Evolutionary conservation across 345 rosid species (phyloP), one percentile per base, ranked within the genome.

Genomic region (Salix exigua): DNA sequence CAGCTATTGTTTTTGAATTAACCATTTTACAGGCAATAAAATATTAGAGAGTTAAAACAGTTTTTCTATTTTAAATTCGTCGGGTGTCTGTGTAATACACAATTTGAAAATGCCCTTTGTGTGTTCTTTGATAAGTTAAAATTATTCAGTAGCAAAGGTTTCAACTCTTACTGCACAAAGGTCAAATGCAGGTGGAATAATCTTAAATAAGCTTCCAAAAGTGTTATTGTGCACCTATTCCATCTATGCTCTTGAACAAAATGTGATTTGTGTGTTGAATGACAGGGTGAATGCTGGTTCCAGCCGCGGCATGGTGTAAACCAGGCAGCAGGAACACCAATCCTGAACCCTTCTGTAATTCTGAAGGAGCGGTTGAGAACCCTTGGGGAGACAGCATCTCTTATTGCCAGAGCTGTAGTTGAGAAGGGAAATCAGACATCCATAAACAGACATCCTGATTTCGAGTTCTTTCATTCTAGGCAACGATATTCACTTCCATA

Each of bases 221-320:
- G 5, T 55, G 28, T 10, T n/a, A n/a, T n/a, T n/a, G 30, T 28
- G 30, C 1, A 21, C 68, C 16, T 2, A 17, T 28, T 31, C 23
- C 11, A 30, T 28, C 13, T 33, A 4, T 65, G 10, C 68, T 7
- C 11, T 8, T 65, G 12, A 16, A 7, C 13, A 4, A n/a, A 7
- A 60, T 16, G 14, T 4, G 50, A 63, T 13, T 8, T 10, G 35
- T 65, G 23, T 60, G 67, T 14, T 12, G 2, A 30, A 6, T 77
- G 82, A 61, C 85, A 89, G 92, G 80, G 80, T 71, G 92, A 89
- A 80, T 80, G 88, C 82, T 89, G 90, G 92, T 87, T 89, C 79
- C 83, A 81, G 73, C 78, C 73, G 58, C 79, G 82, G 78, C 81
- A 77, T 50, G 76, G 79, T 51, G 28, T 38, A 26, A 76, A 66